phyloP scores from a whole-genome alignment of 1,284 basidiomycete species.

The Vanrija humicola region DNA sequence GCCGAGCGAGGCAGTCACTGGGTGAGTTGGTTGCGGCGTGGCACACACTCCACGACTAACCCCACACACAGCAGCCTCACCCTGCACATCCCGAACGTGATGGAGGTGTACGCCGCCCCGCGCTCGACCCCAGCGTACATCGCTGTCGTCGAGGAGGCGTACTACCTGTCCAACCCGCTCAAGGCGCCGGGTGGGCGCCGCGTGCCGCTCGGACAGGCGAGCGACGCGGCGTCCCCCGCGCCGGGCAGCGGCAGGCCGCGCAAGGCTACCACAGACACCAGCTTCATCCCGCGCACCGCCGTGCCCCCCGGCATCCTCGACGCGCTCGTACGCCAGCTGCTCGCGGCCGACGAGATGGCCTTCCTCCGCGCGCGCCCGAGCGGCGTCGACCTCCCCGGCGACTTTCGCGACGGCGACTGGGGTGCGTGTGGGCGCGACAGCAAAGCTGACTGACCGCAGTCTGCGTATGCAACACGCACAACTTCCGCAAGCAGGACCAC shows the following conservation, averaged over 20 bases:
- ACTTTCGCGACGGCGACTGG: slow-evolving; percentile 1
- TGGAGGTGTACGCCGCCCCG: neutral
- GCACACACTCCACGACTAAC: neutral
- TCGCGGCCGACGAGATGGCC: neutral
- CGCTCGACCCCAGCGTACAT: neutral
- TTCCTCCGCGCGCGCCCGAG: neutral
- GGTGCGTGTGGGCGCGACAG: too few species aligned
- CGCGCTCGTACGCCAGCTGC: neutral
- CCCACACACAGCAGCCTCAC: neutral
- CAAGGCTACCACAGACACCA: neutral
- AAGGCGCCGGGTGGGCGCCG: neutral
- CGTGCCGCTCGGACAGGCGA: neutral
- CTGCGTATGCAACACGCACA: slow-evolving; percentile 5
- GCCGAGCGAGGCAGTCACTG: too few species aligned
- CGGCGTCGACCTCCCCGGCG: neutral
- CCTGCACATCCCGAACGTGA: neutral
- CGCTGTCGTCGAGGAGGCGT: neutral
- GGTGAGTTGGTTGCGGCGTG: too few species aligned
- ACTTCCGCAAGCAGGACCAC: neutral
- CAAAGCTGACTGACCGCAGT: slow-evolving; percentile 1
- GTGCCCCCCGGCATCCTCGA: neutral
- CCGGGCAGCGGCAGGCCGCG: neutral
- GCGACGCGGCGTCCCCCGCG: neutral
- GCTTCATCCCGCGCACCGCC: neutral
- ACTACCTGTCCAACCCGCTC: slow-evolving; percentile 2